Evolutionary conservation across 2,329 filamentous ascomycete species (phyloP), one percentile per base, ranked within the genome.

Genomic region (Diaporthe humulicola): DNA sequence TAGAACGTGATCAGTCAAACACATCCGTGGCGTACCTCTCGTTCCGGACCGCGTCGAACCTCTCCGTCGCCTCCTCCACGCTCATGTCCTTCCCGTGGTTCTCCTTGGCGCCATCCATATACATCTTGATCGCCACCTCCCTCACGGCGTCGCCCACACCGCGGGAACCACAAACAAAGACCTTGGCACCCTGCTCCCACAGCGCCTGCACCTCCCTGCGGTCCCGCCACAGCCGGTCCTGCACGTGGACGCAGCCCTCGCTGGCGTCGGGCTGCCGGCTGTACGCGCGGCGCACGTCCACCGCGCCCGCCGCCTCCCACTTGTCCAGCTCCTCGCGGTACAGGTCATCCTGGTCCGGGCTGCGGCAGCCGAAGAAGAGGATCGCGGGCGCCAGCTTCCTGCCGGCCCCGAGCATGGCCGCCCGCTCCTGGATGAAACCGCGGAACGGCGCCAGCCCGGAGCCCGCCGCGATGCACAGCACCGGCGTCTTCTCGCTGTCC

Each of bases 291-390:
- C 87, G 85, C 0, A 95, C 87, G 2, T 88, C 86, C 0, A 95
- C 91, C 0, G 88, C 91, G 3, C 93, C 93, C 0, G 86, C 79
- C 0, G 80, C 76, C 78, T 91, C 87, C 93, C 93, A 95, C 9
- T 79, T 81, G 19, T 87, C 86, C 4, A 94, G 82, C 76, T 91
- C 88, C 0, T 88, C 87, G 0, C 86, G 83, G 82, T 94, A 94
- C 0, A 94, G 79, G 54, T 90, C 86, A 77, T 94, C 92, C 17
- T 84, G 81, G 0, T 85, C 86, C 0, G 88, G 87, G 7, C 84
- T 80, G 19, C 90, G 88, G 80, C 91, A 93, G 7, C 92, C 93
- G 77, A 90, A 88, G 84, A 93, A 93, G 1, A 94, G 85, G n/a
- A 94, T 76, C 0, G 91, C 90, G 0, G 89, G 90, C 0, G 90